These are phyloP conservation scores for Ceratobasidium sp. DNA, from an alignment of 1,284 basidiomycete species.

Conservation along the genomic window DNA sequence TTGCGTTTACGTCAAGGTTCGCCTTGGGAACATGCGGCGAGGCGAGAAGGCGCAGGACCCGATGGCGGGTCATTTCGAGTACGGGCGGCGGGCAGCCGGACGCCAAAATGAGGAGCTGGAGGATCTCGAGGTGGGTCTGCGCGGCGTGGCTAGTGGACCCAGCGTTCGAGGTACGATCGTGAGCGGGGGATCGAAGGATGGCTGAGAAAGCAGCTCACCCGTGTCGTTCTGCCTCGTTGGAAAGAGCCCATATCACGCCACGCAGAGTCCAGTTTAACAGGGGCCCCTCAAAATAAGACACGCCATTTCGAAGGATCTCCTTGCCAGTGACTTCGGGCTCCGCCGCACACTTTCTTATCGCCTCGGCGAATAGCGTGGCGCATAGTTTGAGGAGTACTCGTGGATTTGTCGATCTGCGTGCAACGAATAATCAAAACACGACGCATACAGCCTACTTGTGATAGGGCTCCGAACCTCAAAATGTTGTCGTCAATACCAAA, in stretches of 20 bases:
- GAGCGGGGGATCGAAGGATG: conserved; percentile 53
- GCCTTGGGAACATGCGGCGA: conserved; percentile 51
- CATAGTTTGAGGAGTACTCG: conserved; percentile 72
- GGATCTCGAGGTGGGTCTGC: conserved; percentile 65
- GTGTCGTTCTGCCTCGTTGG: conserved; percentile 67
- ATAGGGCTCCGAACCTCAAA: conserved; percentile 63
- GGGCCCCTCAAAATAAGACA: conserved; percentile 77
- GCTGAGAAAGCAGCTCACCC: conserved; percentile 59
- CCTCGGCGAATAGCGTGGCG: conserved; percentile 70
- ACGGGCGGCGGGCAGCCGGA: conserved; percentile 72
- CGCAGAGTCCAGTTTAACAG: conserved; percentile 82
- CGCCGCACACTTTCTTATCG: conserved; percentile 62
- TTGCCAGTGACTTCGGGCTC: conserved; percentile 65
- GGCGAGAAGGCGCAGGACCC: conserved; percentile 64
- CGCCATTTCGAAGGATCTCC: conserved; percentile 74
- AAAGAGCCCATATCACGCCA: conserved; percentile 71
- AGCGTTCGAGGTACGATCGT: conserved; percentile 45
- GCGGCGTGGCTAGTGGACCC: conserved; percentile 52
- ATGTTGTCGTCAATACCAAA: conserved; percentile 85
- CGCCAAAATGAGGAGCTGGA: conserved; percentile 72
- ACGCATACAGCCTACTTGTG: background rate
- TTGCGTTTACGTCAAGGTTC: conserved; percentile 41
- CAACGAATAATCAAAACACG: conserved; percentile 23
- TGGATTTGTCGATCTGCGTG: conserved; percentile 72
- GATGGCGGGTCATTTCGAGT: conserved; percentile 68